A percentile compares a stretch with the other conserved stretches of the same genome.
phyloP scores from a whole-genome alignment of 2,329 filamentous ascomycete species.

The Colletotrichum sansevieriae region DNA sequence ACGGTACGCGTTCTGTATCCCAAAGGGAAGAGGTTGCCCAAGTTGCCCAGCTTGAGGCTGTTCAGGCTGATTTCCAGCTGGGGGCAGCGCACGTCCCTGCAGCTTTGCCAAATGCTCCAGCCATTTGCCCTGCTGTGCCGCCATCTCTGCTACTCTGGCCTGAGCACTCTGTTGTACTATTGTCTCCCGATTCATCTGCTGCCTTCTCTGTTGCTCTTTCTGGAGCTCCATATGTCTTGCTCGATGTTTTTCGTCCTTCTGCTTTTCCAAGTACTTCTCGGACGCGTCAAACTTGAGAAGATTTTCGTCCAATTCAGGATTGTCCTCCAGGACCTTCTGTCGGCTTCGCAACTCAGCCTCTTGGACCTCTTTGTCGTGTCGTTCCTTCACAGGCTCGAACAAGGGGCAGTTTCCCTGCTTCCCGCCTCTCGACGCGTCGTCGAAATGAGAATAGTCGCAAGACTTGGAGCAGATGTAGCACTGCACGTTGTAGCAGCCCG shows the following conservation, averaged over 20 bases:
- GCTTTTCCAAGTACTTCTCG: conserved; percentile 54
- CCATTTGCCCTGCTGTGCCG: background rate
- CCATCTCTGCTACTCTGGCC: background rate
- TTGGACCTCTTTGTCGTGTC: conserved; percentile 74
- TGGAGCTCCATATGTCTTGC: background rate
- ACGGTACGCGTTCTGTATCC: no score
- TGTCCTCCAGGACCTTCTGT: conserved; percentile 66
- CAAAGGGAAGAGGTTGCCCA: no score
- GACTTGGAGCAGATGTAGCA: conserved; percentile 81
- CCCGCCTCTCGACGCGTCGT: conserved; percentile 62
- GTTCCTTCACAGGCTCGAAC: conserved; percentile 71
- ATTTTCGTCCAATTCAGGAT: conserved; percentile 71
- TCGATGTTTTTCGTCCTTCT: background rate
- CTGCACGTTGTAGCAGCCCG: conserved; percentile 64
- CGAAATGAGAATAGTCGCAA: conserved; percentile 78
- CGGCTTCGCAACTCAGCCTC: conserved; percentile 71
- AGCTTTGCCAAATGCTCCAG: no score
- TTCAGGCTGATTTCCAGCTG: no score
- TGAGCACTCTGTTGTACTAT: no score
- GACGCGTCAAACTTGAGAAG: conserved; percentile 72
- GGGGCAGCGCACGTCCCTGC: no score
- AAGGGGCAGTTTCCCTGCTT: conserved; percentile 72
- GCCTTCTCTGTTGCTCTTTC: background rate
- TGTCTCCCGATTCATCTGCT: no score
- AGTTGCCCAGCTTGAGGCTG: no score